Evolutionary conservation across 1,284 basidiomycete genomes (phyloP).

Genomic region (Neotropicomus parvogracilis): DNA sequence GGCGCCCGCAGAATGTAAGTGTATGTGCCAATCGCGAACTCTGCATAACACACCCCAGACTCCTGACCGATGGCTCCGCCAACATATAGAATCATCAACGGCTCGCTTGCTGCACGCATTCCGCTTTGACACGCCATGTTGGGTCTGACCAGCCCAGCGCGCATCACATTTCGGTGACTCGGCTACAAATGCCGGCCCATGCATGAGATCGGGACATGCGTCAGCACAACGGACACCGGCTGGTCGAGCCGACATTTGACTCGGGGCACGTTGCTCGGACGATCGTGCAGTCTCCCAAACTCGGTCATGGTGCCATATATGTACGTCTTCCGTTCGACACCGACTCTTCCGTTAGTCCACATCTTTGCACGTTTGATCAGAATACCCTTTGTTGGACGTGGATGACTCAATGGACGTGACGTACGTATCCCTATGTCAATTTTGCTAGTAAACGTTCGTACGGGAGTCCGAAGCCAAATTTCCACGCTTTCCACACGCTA

Average conservation of each 20-base stretch:
- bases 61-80: not conserved
- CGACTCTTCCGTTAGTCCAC: not conserved
- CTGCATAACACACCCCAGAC: not conserved
- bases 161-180: slow-evolving; percentile 73
- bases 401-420: slow-evolving; percentile 36
- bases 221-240: slow-evolving; percentile 66
- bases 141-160: slow-evolving; percentile 71
- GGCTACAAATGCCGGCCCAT: no score
- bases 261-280: slow-evolving; percentile 67
- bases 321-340: slow-evolving; percentile 40
- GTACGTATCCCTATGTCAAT: no score
- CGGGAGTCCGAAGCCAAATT: no score
- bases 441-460: no score
- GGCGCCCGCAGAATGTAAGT: slow-evolving; percentile 62
- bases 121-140: slow-evolving; percentile 77
- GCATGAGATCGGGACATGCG: no score
- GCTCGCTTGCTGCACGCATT: slow-evolving; percentile 70
- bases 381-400: slow-evolving; percentile 62
- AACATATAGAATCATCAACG: slow-evolving; percentile 75
- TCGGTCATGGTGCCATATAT: slow-evolving; percentile 74
- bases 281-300: slow-evolving; percentile 61
- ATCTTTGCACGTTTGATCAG: slow-evolving; percentile 39
- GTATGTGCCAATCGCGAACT: not conserved
- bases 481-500: no score
- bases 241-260: slow-evolving; percentile 64